Conservation (phyloP, 1,284 basidiomycete genomes). For the Malassezia pachydermatis region DNA sequence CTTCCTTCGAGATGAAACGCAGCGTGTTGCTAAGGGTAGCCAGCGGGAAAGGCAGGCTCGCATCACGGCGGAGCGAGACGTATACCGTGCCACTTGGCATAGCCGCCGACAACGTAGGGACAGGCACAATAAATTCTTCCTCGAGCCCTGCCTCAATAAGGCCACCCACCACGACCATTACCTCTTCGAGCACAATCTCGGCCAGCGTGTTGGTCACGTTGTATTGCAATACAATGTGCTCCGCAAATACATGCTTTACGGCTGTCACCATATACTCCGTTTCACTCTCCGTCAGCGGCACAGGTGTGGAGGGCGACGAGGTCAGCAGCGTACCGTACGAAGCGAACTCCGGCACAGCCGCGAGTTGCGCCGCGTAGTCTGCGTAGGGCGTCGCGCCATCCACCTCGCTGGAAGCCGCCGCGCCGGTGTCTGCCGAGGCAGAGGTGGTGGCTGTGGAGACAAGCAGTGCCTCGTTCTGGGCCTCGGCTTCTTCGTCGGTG, state of each 20-base stretch:
- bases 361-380: constrained; percentile 72
- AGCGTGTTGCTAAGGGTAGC: constrained; percentile 86
- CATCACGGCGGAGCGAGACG: constrained; percentile 79
- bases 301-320: constrained; percentile 69
- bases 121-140: constrained; percentile 90
- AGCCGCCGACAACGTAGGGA: constrained; percentile 56
- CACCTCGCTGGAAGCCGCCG: neutral
- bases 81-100: constrained; percentile 74
- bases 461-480: neutral
- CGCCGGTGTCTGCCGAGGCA: neutral
- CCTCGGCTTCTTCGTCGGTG: neutral
- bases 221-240: constrained; percentile 81
- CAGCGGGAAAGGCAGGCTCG: constrained; percentile 62
- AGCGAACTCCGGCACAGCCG: constrained; percentile 73
- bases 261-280: constrained; percentile 95
- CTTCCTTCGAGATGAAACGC: constrained; percentile 92
- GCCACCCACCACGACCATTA: constrained; percentile 73
- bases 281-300: constrained; percentile 76
- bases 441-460: neutral
- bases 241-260: constrained; percentile 93
- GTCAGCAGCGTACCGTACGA: constrained; percentile 77
- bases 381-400: constrained; percentile 49
- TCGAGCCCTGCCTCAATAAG: constrained; percentile 64
- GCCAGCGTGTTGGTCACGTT: constrained; percentile 96
- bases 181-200: constrained; percentile 91